Evolutionary conservation across 805 yeast genomes (phyloP).

Genomic region (Zygotorulaspora chibaensis): DNA sequence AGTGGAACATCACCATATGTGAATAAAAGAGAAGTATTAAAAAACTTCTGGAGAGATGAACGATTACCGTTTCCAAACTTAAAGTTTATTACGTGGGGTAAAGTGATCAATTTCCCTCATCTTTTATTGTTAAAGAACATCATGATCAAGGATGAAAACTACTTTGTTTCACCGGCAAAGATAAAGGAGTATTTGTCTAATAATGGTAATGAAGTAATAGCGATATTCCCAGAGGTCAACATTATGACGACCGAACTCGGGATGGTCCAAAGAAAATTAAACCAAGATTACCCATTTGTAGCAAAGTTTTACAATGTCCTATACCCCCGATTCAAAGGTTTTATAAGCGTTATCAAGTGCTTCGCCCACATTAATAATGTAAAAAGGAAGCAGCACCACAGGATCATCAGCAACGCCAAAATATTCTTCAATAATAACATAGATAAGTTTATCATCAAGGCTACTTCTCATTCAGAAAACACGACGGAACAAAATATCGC

Average conservation of each 20-base stretch:
- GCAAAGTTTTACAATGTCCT: slow-evolving; percentile 57
- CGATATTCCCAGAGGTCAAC: slow-evolving; percentile 83
- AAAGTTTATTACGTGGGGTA: slow-evolving; percentile 70
- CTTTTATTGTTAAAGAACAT: slow-evolving; percentile 44
- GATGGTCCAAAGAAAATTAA: slow-evolving; percentile 48
- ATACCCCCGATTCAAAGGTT: slow-evolving; percentile 71
- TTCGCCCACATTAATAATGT: slow-evolving; percentile 27
- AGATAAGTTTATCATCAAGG: slow-evolving; percentile 11
- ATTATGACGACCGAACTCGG: slow-evolving; percentile 49
- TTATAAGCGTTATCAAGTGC: slow-evolving; percentile 46
- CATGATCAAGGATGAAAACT: slow-evolving; percentile 62
- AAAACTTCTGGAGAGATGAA: slow-evolving; percentile 11
- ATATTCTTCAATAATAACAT: slow-evolving; percentile 38
- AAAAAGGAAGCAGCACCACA: slow-evolving; percentile 25
- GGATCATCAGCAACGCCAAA: slow-evolving; percentile 51
- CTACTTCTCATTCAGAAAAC: slow-evolving; percentile 2
- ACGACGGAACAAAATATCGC: slow-evolving; percentile 7
- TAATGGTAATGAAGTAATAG: slow-evolving; percentile 52
- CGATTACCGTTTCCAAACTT: slow-evolving; percentile 37
- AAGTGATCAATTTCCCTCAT: slow-evolving; percentile 58
- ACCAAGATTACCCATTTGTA: slow-evolving; percentile 50
- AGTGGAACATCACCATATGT: slow-evolving; percentile 9
- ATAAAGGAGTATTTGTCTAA: slow-evolving; percentile 36
- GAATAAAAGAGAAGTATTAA: slow-evolving; percentile 8
- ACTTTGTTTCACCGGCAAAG: slow-evolving; percentile 40